Evolutionary conservation across 768 basidiomycete genomes (phyloP).

Genomic region (Agrocybe praecox): DNA sequence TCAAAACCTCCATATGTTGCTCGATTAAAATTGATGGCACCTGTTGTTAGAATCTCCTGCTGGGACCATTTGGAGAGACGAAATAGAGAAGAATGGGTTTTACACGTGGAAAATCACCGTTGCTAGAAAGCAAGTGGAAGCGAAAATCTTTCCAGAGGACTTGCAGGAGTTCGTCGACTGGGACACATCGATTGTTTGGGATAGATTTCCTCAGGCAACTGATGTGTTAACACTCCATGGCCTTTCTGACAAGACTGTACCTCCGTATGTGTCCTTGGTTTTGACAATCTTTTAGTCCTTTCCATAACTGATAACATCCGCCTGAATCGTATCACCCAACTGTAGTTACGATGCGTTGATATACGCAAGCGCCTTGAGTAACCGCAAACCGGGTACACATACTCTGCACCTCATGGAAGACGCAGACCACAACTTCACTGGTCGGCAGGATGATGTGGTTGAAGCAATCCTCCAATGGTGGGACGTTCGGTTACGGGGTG

Average conservation of each 20-base stretch:
- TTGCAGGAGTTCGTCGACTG: conserved; percentile 62
- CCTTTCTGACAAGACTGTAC: conserved; percentile 66
- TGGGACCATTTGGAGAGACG: conserved; percentile 44
- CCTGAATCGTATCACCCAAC: no score
- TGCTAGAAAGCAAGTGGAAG: conserved; percentile 59
- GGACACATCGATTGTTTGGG: conserved; percentile 72
- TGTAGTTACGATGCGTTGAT: conserved; percentile 72
- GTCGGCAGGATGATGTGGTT: conserved; percentile 68
- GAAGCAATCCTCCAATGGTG: conserved; percentile 73
- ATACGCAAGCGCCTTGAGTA: conserved; percentile 62
- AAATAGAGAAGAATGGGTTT: conserved; percentile 59
- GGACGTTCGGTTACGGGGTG: conserved; percentile 43
- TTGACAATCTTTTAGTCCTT: neutral
- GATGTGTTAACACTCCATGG: conserved; percentile 83
- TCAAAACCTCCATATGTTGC: neutral
- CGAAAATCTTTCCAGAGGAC: conserved; percentile 59
- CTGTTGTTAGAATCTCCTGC: conserved; percentile 19
- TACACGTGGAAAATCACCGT: conserved; percentile 66
- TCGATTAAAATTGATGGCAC: neutral
- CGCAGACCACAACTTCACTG: conserved; percentile 80
- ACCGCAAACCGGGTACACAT: conserved; percentile 67
- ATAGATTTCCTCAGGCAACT: conserved; percentile 58
- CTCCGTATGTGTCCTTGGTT: conserved; percentile 52
- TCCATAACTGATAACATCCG: neutral
- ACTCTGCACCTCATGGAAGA: conserved; percentile 69